Evolutionary conservation across 2,329 filamentous ascomycete genomes (phyloP).

Genomic region (Pleurostoma richardsiae): DNA sequence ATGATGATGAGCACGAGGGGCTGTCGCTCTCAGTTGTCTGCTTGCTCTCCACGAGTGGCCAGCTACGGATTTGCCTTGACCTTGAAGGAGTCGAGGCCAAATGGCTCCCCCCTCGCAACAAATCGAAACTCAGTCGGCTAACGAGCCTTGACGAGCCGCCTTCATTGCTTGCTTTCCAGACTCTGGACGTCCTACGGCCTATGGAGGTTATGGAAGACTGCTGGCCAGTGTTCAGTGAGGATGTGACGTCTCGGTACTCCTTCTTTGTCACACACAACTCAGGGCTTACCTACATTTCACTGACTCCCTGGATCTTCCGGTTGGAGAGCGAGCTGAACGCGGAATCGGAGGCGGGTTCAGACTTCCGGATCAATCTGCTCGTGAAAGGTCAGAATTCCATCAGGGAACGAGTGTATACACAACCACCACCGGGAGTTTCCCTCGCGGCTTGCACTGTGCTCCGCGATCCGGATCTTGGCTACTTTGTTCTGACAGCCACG

Average conservation of each 20-base stretch:
- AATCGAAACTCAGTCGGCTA: conserved; percentile 36
- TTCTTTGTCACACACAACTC: conserved; percentile 59
- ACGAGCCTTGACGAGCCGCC: conserved; percentile 33
- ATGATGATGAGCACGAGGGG: conserved; percentile 52
- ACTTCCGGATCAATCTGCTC: conserved; percentile 57
- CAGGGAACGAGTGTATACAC: conserved; percentile 53
- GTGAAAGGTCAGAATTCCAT: conserved; percentile 52
- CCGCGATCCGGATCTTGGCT: conserved; percentile 58
- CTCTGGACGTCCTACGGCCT: conserved; percentile 52
- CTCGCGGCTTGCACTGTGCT: conserved; percentile 50
- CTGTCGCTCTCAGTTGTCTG: conserved; percentile 56
- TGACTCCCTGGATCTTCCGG: conserved; percentile 59
- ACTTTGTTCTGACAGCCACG: conserved; percentile 57
- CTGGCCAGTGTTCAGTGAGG: conserved; percentile 60
- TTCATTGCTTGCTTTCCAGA: conserved; percentile 55
- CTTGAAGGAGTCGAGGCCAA: conserved; percentile 59
- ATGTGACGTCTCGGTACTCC: conserved; percentile 56
- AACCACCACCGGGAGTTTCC: conserved; percentile 40
- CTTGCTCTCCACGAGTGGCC: conserved; percentile 55
- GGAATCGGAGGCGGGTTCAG: conserved; percentile 51
- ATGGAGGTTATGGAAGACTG: conserved; percentile 49
- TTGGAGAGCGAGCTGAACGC: conserved; percentile 56
- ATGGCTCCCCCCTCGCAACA: conserved; percentile 56
- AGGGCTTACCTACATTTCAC: conserved; percentile 55
- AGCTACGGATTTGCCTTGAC: conserved; percentile 57